These are phyloP conservation scores for Stropharia rugosoannulata DNA, from an alignment of 768 basidiomycete species.

Conservation along the genomic window DNA sequence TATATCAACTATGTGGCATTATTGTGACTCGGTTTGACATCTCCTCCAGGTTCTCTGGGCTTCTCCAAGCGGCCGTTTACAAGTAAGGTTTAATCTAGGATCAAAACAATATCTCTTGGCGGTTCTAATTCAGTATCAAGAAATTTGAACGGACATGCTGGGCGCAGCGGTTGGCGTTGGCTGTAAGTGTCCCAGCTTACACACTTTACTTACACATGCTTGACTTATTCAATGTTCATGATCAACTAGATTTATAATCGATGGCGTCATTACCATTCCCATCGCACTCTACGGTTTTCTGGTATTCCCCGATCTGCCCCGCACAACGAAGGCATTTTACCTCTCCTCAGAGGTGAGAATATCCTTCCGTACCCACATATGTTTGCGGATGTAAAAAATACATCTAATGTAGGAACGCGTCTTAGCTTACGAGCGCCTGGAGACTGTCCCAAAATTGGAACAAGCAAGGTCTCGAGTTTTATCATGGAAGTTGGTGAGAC, in stretches of 20 bases:
- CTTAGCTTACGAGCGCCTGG: slow-evolving; percentile 49
- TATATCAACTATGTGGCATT: not conserved
- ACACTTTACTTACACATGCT: not conserved
- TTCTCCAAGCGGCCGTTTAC: slow-evolving; percentile 65
- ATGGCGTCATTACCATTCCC: slow-evolving; percentile 69
- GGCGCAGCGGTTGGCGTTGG: slow-evolving; percentile 70
- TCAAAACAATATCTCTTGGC: not conserved
- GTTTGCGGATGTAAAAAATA: no score
- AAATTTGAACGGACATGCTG: slow-evolving; percentile 48
- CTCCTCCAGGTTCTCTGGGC: slow-evolving; percentile 54
- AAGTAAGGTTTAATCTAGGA: slow-evolving; percentile 30
- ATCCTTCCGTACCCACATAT: not conserved
- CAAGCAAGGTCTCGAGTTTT: slow-evolving; percentile 42
- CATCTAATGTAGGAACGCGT: slow-evolving; percentile 45
- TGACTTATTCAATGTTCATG: not conserved
- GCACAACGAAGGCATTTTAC: slow-evolving; percentile 63
- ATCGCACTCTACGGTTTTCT: slow-evolving; percentile 72
- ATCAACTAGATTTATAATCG: slow-evolving; percentile 56
- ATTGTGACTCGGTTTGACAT: not conserved
- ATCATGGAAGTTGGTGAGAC: slow-evolving; percentile 44
- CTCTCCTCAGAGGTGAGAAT: slow-evolving; percentile 49
- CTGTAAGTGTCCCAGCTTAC: slow-evolving; percentile 36
- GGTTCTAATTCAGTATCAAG: slow-evolving; percentile 25
- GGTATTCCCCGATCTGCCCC: slow-evolving; percentile 71
- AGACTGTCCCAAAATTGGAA: slow-evolving; percentile 26